A percentile compares a stretch with the other conserved stretches of the same genome.
Evolutionary conservation across 2,329 filamentous ascomycete species (phyloP).

Genomic region (Alternaria atra): DNA sequence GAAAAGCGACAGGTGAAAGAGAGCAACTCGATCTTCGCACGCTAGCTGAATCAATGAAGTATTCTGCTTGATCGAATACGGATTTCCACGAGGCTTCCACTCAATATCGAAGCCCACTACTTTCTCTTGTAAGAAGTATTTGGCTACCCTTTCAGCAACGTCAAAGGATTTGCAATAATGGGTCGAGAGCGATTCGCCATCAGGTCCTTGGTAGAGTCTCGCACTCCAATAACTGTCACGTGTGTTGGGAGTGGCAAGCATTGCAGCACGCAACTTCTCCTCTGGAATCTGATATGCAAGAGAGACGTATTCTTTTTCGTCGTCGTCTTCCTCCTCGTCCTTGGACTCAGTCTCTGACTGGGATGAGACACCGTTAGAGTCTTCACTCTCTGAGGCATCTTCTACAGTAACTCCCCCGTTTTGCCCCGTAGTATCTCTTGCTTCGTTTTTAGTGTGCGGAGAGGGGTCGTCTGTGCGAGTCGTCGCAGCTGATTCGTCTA

Average conservation of each 20-base stretch:
- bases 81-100: conserved; percentile 66
- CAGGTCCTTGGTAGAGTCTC: conserved; percentile 68
- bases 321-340: conserved; percentile 21
- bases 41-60: conserved; percentile 86
- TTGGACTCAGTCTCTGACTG: conserved; percentile 5
- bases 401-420: background rate
- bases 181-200: conserved; percentile 67
- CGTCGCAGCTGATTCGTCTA: background rate
- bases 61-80: conserved; percentile 75
- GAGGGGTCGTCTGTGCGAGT: background rate
- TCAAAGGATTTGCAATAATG: conserved; percentile 79
- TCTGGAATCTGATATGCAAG: conserved; percentile 47
- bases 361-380: background rate
- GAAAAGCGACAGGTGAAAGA: conserved; percentile 77
- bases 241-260: conserved; percentile 42
- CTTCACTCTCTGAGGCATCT: background rate
- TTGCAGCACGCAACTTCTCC: conserved; percentile 36
- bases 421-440: background rate
- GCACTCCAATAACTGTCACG: conserved; percentile 69
- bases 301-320: conserved; percentile 29
- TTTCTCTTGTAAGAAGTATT: conserved; percentile 73
- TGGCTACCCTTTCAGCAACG: conserved; percentile 72
- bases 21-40: conserved; percentile 75
- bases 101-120: conserved; percentile 90
- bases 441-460: background rate